Conservation (phyloP, 2,329 filamentous ascomycete genomes). For the Neofusicoccum sp. region DNA sequence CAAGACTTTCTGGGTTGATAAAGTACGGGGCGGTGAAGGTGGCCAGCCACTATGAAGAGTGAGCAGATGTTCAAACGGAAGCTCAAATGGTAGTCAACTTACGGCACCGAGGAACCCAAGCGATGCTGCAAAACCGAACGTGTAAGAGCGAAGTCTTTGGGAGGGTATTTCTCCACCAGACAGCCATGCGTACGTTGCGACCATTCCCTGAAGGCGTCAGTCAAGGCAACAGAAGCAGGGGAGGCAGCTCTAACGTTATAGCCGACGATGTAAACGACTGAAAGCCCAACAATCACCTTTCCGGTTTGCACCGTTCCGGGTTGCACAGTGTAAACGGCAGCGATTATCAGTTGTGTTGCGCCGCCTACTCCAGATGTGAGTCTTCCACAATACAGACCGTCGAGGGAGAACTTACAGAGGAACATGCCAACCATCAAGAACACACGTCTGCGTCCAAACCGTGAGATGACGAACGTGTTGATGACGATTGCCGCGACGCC, state of each 20-base stretch:
- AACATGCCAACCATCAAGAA: slow-evolving; percentile 53
- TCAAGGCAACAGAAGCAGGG: background rate
- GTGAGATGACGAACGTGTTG: slow-evolving; percentile 54
- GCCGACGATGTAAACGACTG: slow-evolving; percentile 53
- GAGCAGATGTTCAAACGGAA: background rate
- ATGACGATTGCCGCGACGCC: slow-evolving; percentile 55
- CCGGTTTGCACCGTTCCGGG: slow-evolving; percentile 40
- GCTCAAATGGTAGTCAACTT: background rate
- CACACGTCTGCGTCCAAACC: slow-evolving; percentile 52
- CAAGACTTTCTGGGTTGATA: slow-evolving; percentile 55
- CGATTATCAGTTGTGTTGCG: slow-evolving; percentile 54
- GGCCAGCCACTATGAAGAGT: slow-evolving; percentile 45
- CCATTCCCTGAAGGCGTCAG: slow-evolving; percentile 37
- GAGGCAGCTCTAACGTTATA: slow-evolving; percentile 42
- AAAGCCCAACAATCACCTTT: slow-evolving; percentile 53
- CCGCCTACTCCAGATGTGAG: slow-evolving; percentile 29
- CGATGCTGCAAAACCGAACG: slow-evolving; percentile 54
- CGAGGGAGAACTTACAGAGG: slow-evolving; percentile 38
- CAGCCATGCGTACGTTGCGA: slow-evolving; percentile 58
- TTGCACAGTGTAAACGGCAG: slow-evolving; percentile 52
- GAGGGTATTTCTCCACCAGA: slow-evolving; percentile 58
- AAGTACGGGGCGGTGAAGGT: slow-evolving; percentile 60
- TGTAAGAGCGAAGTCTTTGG: slow-evolving; percentile 57
- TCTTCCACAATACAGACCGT: too few species aligned
- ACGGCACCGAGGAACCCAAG: slow-evolving; percentile 54